A percentile compares a stretch with the other conserved stretches of the same genome.
Evolutionary conservation across 306 rosid species (phyloP).

Genomic region (Castanopsis chinensis): DNA sequence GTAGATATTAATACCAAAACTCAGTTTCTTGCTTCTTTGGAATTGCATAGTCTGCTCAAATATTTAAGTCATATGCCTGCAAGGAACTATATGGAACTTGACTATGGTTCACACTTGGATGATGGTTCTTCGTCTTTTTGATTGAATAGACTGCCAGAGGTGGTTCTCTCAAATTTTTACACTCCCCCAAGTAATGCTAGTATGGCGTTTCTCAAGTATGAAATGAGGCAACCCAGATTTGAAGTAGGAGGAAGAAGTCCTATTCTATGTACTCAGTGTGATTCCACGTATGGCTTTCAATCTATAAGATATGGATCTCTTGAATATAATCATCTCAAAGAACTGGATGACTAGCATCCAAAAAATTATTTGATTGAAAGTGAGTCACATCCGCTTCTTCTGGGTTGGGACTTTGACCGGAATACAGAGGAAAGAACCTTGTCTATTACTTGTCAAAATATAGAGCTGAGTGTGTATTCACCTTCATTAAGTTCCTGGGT

Average conservation of each 20-base stretch:
- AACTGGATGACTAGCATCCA: conserved; percentile 23
- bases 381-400: conserved; percentile 39
- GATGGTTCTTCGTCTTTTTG: no score
- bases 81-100: no score
- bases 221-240: conserved; percentile 3
- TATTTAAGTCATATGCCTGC: no score
- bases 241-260: no score
- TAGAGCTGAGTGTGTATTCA: conserved; percentile 22
- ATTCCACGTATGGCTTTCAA: conserved; percentile 22
- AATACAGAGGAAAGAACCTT: conserved; percentile 20
- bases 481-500: conserved; percentile 26
- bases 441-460: conserved; percentile 21
- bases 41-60: no score
- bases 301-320: conserved; percentile 25
- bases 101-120: no score
- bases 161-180: conserved; percentile 25
- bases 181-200: conserved; percentile 30
- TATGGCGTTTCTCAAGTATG: conserved; percentile 28
- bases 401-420: conserved; percentile 41
- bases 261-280: conserved; percentile 16
- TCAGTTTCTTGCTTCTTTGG: no score
- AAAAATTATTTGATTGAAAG: conserved; percentile 22
- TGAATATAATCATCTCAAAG: conserved; percentile 28
- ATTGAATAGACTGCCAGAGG: conserved; percentile 23
- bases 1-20: no score